phyloP scores from a whole-genome alignment of 805 yeast species.

The Sugiyamaella mastotermitis region DNA sequence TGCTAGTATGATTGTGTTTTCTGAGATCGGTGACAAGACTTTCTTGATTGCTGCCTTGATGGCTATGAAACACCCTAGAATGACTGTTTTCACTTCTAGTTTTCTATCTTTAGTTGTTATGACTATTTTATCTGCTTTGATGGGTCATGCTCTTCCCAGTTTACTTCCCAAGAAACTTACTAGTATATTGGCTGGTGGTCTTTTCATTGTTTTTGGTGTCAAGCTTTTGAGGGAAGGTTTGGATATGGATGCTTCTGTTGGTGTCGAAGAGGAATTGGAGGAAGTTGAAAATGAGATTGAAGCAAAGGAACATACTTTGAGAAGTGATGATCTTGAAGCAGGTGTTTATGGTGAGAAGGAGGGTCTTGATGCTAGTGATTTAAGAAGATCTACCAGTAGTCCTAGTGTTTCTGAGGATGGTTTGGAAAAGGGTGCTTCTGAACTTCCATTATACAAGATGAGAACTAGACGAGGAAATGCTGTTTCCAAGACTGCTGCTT shows the following conservation, averaged over 20 bases:
- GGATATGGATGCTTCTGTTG: constrained; percentile 66
- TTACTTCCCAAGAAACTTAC: constrained; percentile 75
- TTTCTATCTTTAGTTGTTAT: constrained; percentile 78
- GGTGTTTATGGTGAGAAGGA: constrained; percentile 37
- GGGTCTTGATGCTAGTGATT: constrained; percentile 3
- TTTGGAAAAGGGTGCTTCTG: constrained; percentile 28
- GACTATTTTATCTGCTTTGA: constrained; percentile 86
- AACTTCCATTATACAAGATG: constrained; percentile 13
- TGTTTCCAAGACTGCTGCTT: constrained; percentile 13
- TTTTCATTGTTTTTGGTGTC: constrained; percentile 79
- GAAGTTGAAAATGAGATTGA: constrained; percentile 95
- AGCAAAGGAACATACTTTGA: constrained; percentile 46
- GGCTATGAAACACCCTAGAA: constrained; percentile 91
- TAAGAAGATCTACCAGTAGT: constrained; percentile 18
- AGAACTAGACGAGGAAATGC: constrained; percentile 15
- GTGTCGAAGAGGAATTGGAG: constrained; percentile 92
- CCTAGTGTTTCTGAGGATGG: constrained; percentile 28
- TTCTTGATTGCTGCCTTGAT: constrained; percentile 93
- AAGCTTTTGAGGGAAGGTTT: constrained; percentile 75
- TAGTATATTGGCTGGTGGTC: constrained; percentile 69
- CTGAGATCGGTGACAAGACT: constrained; percentile 97
- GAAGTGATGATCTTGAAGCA: constrained; percentile 53
- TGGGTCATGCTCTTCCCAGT: constrained; percentile 87
- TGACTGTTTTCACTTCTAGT: constrained; percentile 83
- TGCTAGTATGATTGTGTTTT: constrained; percentile 83